Evolutionary conservation across 805 yeast species (phyloP).

Genomic region (Geotrichum ghanense): DNA sequence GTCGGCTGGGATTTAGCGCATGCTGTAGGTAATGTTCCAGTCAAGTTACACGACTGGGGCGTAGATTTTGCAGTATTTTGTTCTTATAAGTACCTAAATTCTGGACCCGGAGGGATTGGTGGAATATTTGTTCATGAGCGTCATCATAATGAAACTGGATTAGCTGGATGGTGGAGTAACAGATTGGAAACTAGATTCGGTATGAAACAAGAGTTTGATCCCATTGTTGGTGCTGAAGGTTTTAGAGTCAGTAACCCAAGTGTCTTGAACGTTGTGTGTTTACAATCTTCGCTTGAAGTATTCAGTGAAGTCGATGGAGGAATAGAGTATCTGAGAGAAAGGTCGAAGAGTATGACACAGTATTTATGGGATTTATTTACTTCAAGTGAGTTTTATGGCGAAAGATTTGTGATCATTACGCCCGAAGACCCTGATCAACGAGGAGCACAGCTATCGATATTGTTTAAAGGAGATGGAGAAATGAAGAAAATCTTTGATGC

Average conservation of each 20-base stretch:
- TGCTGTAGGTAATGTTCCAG: conserved; percentile 78
- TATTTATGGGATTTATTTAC: conserved; percentile 40
- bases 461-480: conserved; percentile 40
- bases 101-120: conserved; percentile 92
- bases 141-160: conserved; percentile 30
- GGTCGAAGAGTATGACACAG: conserved; percentile 46
- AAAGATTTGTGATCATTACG: conserved; percentile 59
- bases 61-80: conserved; percentile 96
- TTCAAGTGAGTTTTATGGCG: conserved; percentile 34
- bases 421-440: conserved; percentile 48
- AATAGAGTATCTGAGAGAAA: conserved; percentile 40
- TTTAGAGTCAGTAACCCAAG: conserved; percentile 87
- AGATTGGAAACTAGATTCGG: conserved; percentile 56
- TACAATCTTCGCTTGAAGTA: conserved; percentile 54
- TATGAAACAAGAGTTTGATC: conserved; percentile 70
- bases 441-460: conserved; percentile 76
- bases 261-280: conserved; percentile 70
- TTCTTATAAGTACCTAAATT: conserved; percentile 77
- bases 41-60: conserved; percentile 73
- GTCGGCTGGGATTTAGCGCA: conserved; percentile 95
- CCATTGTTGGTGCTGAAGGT: conserved; percentile 77
- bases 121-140: conserved; percentile 69
- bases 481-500: conserved; percentile 51
- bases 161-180: conserved; percentile 99
- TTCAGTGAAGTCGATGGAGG: conserved; percentile 51